Evolutionary conservation across 208 protist species (phyloP), one percentile per base, ranked within the genome.

Genomic region (Trypanosoma theileri): DNA sequence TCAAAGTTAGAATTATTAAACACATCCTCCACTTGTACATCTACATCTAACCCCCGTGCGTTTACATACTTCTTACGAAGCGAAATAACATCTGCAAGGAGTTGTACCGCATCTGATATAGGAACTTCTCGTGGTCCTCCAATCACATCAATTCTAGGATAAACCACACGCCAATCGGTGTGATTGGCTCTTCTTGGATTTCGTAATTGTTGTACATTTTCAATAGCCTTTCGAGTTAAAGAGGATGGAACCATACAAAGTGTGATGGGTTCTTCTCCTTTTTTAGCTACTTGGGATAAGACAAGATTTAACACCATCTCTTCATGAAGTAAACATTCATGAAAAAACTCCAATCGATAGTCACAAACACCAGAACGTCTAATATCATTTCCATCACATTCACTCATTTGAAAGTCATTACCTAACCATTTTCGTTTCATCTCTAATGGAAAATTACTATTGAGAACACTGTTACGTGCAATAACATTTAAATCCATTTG

Each of bases 401-500:
- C 66, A 4, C 83, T 40, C 8, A 60, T 14, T 40, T 77, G 58
- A 75, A 89, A 93, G 26, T 73, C 59, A 46, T 89, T 72, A n/a
- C 88, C 85, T 0, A 97, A 69, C 88, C 88, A 95, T 56, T 78
- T 63, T 56, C 74, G 64, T 71, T 96, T 94, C 62, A 81, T 75
- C 54, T 76, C 77, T 24, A 81, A 48, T 4, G 86, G 84, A 76
- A 96, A 97, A 66, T 84, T 91, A 74, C 84, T 92, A 69, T 93
- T 95, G 7, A 96, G 61, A 13, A 97, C 89, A 73, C 86, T 93
- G 82, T 97, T 97, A n/a, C 91, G 78, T 28, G 88, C 87, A 31
- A 97, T 61, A 67, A 96, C 93, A 73, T 79, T 88, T 45, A 95
- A 53, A 75, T 94, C 89, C 76, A 89, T 85, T 31, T 82, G 82